phyloP scores from a whole-genome alignment of 495 filamentous ascomycete species.

The Geopyxis carbonaria region DNA sequence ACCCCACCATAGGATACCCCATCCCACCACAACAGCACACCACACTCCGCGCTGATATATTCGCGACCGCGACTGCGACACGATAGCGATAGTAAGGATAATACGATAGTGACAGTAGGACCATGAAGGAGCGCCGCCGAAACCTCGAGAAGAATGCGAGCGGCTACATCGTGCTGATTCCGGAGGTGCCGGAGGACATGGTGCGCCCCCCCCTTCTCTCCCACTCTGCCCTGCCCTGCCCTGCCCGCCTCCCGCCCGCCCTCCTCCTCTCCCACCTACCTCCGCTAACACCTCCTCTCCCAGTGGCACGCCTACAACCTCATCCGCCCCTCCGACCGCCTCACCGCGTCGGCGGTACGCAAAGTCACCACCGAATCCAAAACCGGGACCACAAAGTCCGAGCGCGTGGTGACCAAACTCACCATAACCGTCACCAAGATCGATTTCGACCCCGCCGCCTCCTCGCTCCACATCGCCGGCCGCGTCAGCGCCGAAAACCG shows the following conservation, averaged over 20 bases:
- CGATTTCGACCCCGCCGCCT: slow-evolving; percentile 77
- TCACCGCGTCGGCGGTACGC: slow-evolving; percentile 70
- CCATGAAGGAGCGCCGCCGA: too few relatives aligned
- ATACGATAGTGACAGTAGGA: too few relatives aligned
- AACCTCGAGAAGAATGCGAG: slow-evolving; percentile 17
- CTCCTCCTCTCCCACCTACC: slow-evolving; percentile 1
- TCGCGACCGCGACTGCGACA: too few relatives aligned
- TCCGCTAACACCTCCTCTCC: slow-evolving; percentile 2
- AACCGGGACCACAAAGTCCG: slow-evolving; percentile 57
- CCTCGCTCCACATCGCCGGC: slow-evolving; percentile 70
- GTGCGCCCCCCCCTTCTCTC: slow-evolving; percentile 30
- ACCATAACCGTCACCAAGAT: slow-evolving; percentile 64
- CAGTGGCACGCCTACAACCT: slow-evolving; percentile 97
- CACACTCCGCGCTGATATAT: too few relatives aligned
- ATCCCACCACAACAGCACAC: too few relatives aligned
- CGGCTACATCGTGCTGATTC: slow-evolving; percentile 61
- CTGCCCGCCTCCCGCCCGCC: slow-evolving; percentile 2
- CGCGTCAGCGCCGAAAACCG: slow-evolving; percentile 68
- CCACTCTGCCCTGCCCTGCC: background rate
- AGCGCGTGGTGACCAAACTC: slow-evolving; percentile 61
- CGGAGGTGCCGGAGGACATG: slow-evolving; percentile 94
- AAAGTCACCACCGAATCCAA: slow-evolving; percentile 52
- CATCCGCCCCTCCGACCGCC: slow-evolving; percentile 58
- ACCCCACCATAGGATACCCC: too few relatives aligned
- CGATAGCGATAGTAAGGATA: too few relatives aligned